A percentile compares a stretch with the other conserved stretches of the same genome.
phyloP scores from a whole-genome alignment of 345 rosid genomes.

The Anastatica hierochuntica region DNA sequence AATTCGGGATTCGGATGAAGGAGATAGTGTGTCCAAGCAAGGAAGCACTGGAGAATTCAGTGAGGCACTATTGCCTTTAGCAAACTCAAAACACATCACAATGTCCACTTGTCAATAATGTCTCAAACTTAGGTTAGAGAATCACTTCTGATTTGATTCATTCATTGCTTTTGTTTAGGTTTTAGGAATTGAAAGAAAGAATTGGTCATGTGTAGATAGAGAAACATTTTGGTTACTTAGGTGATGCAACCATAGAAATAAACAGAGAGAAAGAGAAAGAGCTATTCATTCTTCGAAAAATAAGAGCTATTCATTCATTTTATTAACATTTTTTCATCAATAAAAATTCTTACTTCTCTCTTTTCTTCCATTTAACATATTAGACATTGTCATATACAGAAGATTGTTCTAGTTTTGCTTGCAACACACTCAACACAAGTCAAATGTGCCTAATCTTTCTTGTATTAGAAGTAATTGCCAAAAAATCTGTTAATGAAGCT shows the following conservation, averaged over 20 bases:
- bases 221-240: slow-evolving; percentile 9
- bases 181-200: neutral
- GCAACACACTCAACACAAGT: neutral
- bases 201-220: slow-evolving; percentile 11
- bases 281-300: slow-evolving; percentile 10
- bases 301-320: slow-evolving; percentile 4
- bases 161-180: slow-evolving; percentile 15
- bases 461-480: too few species aligned
- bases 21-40: slow-evolving; percentile 88
- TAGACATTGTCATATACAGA: too few species aligned
- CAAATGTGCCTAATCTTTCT: too few species aligned
- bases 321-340: slow-evolving; percentile 9
- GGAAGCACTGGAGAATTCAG: slow-evolving; percentile 79
- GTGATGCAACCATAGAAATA: slow-evolving; percentile 12
- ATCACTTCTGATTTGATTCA: slow-evolving; percentile 16
- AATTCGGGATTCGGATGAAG: slow-evolving; percentile 67
- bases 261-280: slow-evolving; percentile 10
- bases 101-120: slow-evolving; percentile 19
- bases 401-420: too few species aligned
- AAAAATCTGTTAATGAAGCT: too few species aligned
- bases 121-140: slow-evolving; percentile 5
- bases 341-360: neutral
- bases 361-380: neutral
- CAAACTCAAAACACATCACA: slow-evolving; percentile 22
- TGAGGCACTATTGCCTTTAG: slow-evolving; percentile 88